Evolutionary conservation across 345 rosid genomes (phyloP), one percentile per base, ranked within the genome.

Genomic region (Citropsis articulata): DNA sequence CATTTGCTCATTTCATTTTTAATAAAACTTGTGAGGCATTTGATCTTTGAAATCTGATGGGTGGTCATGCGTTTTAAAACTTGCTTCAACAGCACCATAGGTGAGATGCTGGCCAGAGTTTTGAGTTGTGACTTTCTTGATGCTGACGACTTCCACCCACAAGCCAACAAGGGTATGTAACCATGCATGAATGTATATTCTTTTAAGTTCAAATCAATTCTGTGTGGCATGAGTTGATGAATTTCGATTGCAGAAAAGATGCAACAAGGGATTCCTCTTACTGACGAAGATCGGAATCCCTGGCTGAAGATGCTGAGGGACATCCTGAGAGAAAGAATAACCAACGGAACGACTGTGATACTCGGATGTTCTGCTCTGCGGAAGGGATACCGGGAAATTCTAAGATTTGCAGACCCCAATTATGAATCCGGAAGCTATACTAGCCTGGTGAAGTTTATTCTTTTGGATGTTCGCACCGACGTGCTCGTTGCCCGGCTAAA

Each of bases 131-230:
- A 81, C 7, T 96, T 91, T 81, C 85, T 96, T 71, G 98, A 96
- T 78, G 97, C 97, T 0, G 98, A 96, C 77, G 95, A 90, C 85
- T 96, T 88, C 84, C 97, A 96, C 53, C 86, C 97, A 14, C 79
- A 48, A 60, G 84, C 95, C 13, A 94, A 96, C 85, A 87, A 86
- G 87, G 98, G 99, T 92, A 84, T 61, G 33, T 36, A 64, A 9
- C 19, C 21, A 4, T 30, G 18, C 18, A 45, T 13, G 50, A 3
- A 45, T 45, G 50, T 3, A 0, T 2, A 45, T 45, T 45, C 4
- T 45, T 36, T 0, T 45, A 45, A 19, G 57, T 16, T 19, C 1
- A 53, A 19, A 18, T 53, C 57, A 8, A 28, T 33, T 18, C 19
- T 22, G 2, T 64, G 68, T 8, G 7, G 0, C 38, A 1, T 35